Base-by-base conservation (phyloP, 768 basidiomycete species). In the Glaciozyma antarctica region DNA sequence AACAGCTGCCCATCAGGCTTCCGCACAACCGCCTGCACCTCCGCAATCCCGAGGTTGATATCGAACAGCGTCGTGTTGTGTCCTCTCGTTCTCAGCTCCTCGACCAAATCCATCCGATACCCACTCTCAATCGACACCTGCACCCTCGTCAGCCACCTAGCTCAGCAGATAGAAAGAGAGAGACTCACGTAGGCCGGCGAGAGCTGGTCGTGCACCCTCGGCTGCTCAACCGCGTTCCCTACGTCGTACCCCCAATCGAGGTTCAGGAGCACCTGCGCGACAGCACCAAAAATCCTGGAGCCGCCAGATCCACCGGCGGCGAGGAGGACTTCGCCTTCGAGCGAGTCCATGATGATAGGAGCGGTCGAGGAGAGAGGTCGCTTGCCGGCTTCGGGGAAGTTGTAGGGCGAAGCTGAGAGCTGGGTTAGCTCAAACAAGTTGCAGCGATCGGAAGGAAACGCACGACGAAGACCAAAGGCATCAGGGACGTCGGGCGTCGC, bases 261-360 rank as follows among this genome's bases (percentile, higher is more conserved):
- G 66, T 80, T 78, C 24, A 93, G 73, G 12, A 97, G 75, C 30
- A 85, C 83, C 76, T 97, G 92, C 58, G 89, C 83, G 15, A 93
- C 76, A 0, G 89, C 78, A 1, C 84, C 80, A 75, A 94, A 88
- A 61, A 98, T 97, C 32, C 86, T 81, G 5, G 86, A 84, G 32
- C 94, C 93, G 12, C 94, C 94, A 0, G 90, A 85, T 19, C 86
- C 94, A 53, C 94, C 94, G 47, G 90, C 73, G 2, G 85, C 83
- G 19, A 86, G 77, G 73, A 83, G 85, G 67, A 93, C 82, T 0
- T 85, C 81, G 9, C 88, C 89, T 69, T 91, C 82, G 0, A 5
- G 63, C 45, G 67, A 88, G 73, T 95, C 90, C 15, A 97, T 75
- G 66, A 98, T 90, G 0, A 84, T 83, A 0, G 94, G 87, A 3